phyloP scores from a whole-genome alignment of 495 filamentous ascomycete genomes.

The Penicillium roqueforti region DNA sequence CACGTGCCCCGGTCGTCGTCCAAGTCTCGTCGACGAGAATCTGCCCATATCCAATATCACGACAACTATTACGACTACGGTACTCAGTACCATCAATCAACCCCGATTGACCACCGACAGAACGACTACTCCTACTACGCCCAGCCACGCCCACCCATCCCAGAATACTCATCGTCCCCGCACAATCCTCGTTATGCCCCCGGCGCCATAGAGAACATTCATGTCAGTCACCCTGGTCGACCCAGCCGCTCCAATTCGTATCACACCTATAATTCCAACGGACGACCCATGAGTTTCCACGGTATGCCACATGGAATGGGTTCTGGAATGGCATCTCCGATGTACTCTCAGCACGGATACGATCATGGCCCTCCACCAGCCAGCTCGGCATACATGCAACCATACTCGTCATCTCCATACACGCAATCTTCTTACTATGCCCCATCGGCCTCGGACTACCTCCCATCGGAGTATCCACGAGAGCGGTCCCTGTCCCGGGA shows the following conservation, averaged over 20 bases:
- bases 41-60: slow-evolving; percentile 25
- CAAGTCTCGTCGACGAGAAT: slow-evolving; percentile 35
- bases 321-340: slow-evolving; percentile 16
- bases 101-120: slow-evolving; percentile 30
- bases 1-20: slow-evolving; percentile 34
- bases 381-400: slow-evolving; percentile 34
- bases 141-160: slow-evolving; percentile 24
- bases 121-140: slow-evolving; percentile 30
- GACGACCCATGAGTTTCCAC: slow-evolving; percentile 45
- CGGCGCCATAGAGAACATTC: slow-evolving; percentile 26
- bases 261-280: slow-evolving; percentile 33
- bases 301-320: slow-evolving; percentile 32
- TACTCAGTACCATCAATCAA: slow-evolving; percentile 29
- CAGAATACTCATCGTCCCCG: slow-evolving; percentile 33
- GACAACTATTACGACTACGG: slow-evolving; percentile 34
- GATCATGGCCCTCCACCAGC: slow-evolving; percentile 38
- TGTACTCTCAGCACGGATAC: slow-evolving; percentile 32
- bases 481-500: slow-evolving; percentile 37
- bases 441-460: slow-evolving; percentile 25
- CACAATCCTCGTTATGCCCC: slow-evolving; percentile 26
- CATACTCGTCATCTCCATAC: slow-evolving; percentile 32
- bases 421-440: slow-evolving; percentile 23
- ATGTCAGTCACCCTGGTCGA: slow-evolving; percentile 25
- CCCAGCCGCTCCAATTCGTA: slow-evolving; percentile 32
- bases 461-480: slow-evolving; percentile 22